Percentiles rank a stretch among this genome's conserved stretches.
These are phyloP conservation scores for Boechera stricta DNA, from an alignment of 345 rosid species.

Conservation along the genomic window DNA sequence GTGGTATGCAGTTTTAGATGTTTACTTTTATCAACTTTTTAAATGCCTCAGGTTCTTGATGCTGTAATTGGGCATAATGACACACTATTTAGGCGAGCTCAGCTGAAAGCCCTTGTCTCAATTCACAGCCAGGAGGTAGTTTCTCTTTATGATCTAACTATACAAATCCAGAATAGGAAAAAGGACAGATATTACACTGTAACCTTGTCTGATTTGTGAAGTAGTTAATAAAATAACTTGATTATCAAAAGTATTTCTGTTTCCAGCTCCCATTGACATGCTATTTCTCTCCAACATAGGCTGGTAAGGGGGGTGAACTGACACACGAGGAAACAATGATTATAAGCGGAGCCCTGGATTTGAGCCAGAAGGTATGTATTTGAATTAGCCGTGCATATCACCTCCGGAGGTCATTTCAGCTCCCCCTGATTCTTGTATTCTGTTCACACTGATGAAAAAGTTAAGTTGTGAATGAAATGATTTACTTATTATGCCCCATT, in stretches of 20 bases:
- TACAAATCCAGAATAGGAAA: not conserved
- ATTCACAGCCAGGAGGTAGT: slow-evolving; percentile 82
- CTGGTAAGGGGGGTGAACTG: slow-evolving; percentile 98
- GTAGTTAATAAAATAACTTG: slow-evolving; percentile 28
- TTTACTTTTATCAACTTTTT: slow-evolving; percentile 25
- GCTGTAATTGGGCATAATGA: slow-evolving; percentile 71
- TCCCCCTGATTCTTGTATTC: slow-evolving; percentile 1
- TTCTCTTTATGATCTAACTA: slow-evolving; percentile 17
- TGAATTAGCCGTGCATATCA: not conserved
- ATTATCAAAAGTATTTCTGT: slow-evolving; percentile 17
- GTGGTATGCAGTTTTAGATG: slow-evolving; percentile 18
- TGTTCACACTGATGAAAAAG: not conserved
- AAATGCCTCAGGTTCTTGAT: slow-evolving; percentile 64
- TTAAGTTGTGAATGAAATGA: not conserved
- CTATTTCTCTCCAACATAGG: slow-evolving; percentile 56
- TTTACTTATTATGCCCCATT: not conserved
- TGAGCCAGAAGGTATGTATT: slow-evolving; percentile 78
- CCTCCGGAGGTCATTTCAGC: not conserved
- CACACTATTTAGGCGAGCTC: slow-evolving; percentile 79
- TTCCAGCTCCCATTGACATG: slow-evolving; percentile 42
- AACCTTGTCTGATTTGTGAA: slow-evolving; percentile 12
- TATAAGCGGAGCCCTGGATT: slow-evolving; percentile 95
- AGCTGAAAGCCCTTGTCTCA: slow-evolving; percentile 84
- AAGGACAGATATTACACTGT: slow-evolving; percentile 4
- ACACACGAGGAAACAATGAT: slow-evolving; percentile 96